Evolutionary conservation across 1,139 yeast species (phyloP).

Genomic region (Kurtzmaniella quercitrusa): DNA sequence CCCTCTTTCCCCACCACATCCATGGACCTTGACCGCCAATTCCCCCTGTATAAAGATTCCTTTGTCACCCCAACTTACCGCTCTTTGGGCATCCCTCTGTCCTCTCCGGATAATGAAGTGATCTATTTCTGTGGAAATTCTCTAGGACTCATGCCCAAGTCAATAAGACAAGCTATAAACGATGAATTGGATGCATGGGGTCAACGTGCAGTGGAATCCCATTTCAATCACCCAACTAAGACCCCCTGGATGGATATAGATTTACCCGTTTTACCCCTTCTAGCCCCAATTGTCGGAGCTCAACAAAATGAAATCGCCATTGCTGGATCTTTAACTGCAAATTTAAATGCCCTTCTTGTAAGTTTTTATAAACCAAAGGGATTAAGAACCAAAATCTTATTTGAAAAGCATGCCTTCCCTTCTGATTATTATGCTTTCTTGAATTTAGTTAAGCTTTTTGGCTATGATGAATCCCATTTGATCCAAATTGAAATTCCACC

Average conservation of each 20-base stretch:
- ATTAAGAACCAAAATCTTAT: conserved; percentile 62
- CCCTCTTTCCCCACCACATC: too few relatives aligned
- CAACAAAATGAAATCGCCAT: conserved; percentile 69
- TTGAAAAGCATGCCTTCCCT: conserved; percentile 87
- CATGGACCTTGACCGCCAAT: conserved; percentile 27
- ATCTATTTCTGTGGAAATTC: conserved; percentile 88
- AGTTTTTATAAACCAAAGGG: conserved; percentile 71
- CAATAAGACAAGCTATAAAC: conserved; percentile 52
- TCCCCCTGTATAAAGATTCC: conserved; percentile 32
- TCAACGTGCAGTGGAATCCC: conserved; percentile 76
- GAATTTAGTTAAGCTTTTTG: conserved; percentile 66
- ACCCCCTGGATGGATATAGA: conserved; percentile 84
- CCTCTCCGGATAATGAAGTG: conserved; percentile 19
- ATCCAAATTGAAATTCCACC: conserved; percentile 57
- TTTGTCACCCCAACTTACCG: conserved; percentile 59
- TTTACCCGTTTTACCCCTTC: conserved; percentile 61
- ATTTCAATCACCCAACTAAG: conserved; percentile 64
- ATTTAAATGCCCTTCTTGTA: conserved; percentile 68
- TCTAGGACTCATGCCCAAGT: conserved; percentile 79
- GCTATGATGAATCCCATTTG: conserved; percentile 55
- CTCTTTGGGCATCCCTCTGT: conserved; percentile 41
- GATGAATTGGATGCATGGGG: conserved; percentile 81
- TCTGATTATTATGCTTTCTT: conserved; percentile 85
- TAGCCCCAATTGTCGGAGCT: conserved; percentile 79
- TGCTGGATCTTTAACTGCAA: conserved; percentile 83